phyloP scores from a whole-genome alignment of 768 basidiomycete genomes.

The Termitomyces sp. region DNA sequence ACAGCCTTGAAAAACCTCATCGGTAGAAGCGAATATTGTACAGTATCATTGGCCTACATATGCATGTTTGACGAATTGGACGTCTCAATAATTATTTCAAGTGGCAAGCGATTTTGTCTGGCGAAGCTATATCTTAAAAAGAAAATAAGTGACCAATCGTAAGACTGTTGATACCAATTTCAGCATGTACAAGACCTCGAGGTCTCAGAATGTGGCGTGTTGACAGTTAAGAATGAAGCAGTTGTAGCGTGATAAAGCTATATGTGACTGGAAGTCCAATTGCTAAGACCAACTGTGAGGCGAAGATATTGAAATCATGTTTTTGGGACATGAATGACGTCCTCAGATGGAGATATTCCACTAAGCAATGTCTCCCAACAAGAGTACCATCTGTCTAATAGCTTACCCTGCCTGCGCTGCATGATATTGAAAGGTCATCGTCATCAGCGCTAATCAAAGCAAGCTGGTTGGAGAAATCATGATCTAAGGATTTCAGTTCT shows the following conservation, averaged over 20 bases:
- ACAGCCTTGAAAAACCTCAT: background rate
- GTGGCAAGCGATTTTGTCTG: background rate
- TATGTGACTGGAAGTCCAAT: background rate
- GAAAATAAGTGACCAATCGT: too few species aligned
- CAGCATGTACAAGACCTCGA: background rate
- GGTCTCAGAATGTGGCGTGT: background rate
- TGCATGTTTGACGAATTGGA: background rate
- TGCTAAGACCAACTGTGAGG: background rate
- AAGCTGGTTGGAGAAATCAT: background rate
- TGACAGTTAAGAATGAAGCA: background rate
- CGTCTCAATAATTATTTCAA: background rate
- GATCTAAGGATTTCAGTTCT: background rate
- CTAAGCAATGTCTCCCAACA: too few species aligned
- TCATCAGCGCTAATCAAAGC: background rate
- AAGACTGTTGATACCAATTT: background rate
- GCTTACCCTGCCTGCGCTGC: background rate
- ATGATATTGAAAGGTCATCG: too few species aligned
- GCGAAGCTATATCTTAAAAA: too few species aligned
- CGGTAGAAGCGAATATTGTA: background rate
- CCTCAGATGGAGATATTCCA: too few species aligned
- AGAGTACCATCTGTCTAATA: background rate
- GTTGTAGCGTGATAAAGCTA: background rate
- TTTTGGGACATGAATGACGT: too few species aligned
- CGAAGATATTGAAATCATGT: too few species aligned
- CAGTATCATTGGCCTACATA: background rate